Evolutionary conservation across 108 stramenopile genomes (phyloP).

Genomic region (Stephanodiscus minutulus): DNA sequence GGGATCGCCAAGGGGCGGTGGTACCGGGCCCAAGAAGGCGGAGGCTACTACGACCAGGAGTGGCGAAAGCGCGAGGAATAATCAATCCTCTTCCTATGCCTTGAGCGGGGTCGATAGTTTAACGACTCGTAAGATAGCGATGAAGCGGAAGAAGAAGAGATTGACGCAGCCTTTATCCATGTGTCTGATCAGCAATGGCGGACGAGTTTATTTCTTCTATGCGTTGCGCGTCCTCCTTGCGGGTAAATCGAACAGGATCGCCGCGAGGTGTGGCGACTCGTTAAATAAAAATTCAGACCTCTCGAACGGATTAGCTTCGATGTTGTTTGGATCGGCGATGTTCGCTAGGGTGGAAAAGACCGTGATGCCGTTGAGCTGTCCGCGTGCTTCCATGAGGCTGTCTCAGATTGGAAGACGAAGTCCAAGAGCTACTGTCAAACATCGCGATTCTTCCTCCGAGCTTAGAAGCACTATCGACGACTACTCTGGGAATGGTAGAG

Average conservation of each 20-base stretch:
- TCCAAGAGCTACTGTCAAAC: neutral
- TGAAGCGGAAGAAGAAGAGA: conserved; percentile 10
- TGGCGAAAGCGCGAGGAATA: neutral
- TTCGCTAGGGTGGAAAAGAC: conserved; percentile 22
- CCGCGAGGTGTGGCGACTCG: neutral
- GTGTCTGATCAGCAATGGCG: conserved; percentile 41
- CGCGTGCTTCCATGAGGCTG: conserved; percentile 22
- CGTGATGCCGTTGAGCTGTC: conserved; percentile 33
- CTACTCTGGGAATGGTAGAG: neutral
- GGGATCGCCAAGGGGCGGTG: neutral
- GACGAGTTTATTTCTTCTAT: conserved; percentile 41
- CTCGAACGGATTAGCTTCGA: conserved; percentile 36
- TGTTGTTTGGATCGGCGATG: conserved; percentile 33
- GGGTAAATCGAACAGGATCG: conserved; percentile 4
- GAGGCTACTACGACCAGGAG: neutral
- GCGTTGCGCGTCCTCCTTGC: conserved; percentile 33
- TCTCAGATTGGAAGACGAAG: conserved; percentile 19
- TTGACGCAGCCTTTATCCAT: conserved; percentile 30
- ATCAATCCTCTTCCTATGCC: neutral
- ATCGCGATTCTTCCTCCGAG: neutral
- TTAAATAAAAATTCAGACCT: neutral
- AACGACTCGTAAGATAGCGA: neutral
- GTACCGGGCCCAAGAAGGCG: neutral
- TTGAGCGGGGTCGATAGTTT: too few relatives aligned
- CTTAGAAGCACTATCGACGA: neutral